These are phyloP conservation scores for Dendrocalamus latiflorus DNA, from an alignment of 202 grass and related monocot species.

Conservation along the genomic window DNA sequence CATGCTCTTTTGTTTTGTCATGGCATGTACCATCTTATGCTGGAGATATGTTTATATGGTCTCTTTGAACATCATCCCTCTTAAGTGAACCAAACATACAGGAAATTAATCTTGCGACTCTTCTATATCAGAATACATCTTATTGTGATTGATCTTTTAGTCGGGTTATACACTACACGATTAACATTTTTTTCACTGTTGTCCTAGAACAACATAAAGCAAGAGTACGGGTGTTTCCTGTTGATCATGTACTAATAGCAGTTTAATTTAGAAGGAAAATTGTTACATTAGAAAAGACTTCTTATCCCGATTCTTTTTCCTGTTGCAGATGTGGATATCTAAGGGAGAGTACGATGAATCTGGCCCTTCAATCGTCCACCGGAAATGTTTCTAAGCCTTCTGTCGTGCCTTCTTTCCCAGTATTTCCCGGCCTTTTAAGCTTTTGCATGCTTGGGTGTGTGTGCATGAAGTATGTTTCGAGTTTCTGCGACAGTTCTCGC, in stretches of 20 bases:
- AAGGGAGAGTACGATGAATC: constrained; percentile 78
- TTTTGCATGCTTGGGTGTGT: constrained; percentile 7
- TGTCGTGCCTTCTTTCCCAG: not conserved
- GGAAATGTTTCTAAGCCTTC: constrained; percentile 62
- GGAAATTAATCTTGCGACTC: not conserved
- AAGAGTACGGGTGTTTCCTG: not conserved
- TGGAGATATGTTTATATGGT: not conserved
- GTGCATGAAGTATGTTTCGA: constrained; percentile 6
- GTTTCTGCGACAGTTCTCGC: not conserved
- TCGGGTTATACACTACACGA: not conserved
- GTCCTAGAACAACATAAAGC: not conserved
- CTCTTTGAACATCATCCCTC: not conserved
- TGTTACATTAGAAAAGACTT: not conserved
- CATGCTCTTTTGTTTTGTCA: not conserved
- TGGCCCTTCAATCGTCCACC: constrained; percentile 62
- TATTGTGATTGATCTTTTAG: not conserved
- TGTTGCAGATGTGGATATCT: constrained; percentile 70
- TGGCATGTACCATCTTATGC: not conserved
- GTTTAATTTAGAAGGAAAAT: not conserved
- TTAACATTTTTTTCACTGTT: not conserved
- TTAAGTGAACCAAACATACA: not conserved
- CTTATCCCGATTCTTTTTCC: constrained; percentile 4
- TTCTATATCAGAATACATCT: not conserved
- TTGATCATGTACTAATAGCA: not conserved
- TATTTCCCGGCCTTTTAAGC: too few relatives aligned